These are phyloP conservation scores for Mitosporidium daphniae DNA, from an alignment of 371 early-diverging fungal genomes.

Conservation along the genomic window DNA sequence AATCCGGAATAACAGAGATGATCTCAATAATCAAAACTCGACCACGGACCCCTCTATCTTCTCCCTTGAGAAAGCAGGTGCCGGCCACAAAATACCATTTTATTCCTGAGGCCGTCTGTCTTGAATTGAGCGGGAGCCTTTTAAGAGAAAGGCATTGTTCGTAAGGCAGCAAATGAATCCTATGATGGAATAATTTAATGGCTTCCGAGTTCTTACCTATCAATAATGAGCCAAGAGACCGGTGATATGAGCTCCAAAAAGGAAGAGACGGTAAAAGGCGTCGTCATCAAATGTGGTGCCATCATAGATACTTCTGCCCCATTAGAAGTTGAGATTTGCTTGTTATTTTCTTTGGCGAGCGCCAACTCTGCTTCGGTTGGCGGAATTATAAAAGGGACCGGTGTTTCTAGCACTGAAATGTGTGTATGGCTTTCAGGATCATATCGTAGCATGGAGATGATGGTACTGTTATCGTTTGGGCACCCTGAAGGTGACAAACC, in stretches of 20 bases:
- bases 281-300: no score
- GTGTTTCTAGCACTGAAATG: no score
- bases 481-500: no score
- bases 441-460: no score
- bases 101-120: slow-evolving; percentile 39
- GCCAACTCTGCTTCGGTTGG: no score
- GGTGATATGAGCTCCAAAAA: slow-evolving; percentile 67
- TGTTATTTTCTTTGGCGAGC: no score
- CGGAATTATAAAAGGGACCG: no score
- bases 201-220: slow-evolving; percentile 10
- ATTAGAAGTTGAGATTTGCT: no score
- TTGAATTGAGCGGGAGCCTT: slow-evolving; percentile 37
- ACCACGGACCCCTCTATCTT: slow-evolving; percentile 60
- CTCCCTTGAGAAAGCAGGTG: slow-evolving; percentile 50
- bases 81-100: slow-evolving; percentile 56
- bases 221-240: slow-evolving; percentile 68
- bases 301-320: no score
- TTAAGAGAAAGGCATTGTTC: slow-evolving; percentile 43
- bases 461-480: no score
- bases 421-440: no score
- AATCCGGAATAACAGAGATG: slow-evolving; percentile 79
- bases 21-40: slow-evolving; percentile 64
- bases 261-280: no score
- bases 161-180: slow-evolving; percentile 9
- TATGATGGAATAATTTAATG: not conserved